Conservation (phyloP, 768 basidiomycete genomes). For the Sporobolomyces phaffii region DNA sequence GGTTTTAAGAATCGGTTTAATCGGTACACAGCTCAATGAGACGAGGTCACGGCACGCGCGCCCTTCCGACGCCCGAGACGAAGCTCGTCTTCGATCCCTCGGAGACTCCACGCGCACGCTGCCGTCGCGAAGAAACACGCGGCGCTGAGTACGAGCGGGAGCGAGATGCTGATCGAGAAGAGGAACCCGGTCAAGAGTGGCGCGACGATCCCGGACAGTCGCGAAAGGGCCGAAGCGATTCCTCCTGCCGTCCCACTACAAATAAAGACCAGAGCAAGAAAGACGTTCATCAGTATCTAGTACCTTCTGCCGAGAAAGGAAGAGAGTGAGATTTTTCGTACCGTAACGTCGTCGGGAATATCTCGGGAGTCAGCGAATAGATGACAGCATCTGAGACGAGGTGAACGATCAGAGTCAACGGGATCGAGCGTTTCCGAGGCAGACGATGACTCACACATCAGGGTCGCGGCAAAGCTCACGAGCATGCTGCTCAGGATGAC, state of each 20-base stretch:
- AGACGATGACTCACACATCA: slow-evolving; percentile 45
- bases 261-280: neutral
- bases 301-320: neutral
- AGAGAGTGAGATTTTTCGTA: slow-evolving; percentile 38
- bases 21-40: too few species aligned
- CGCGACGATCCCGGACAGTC: slow-evolving; percentile 53
- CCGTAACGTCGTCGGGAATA: slow-evolving; percentile 60
- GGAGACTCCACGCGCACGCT: slow-evolving; percentile 24
- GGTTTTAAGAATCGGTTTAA: too few species aligned
- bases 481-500: slow-evolving; percentile 64
- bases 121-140: slow-evolving; percentile 36
- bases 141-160: slow-evolving; percentile 36
- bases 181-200: slow-evolving; percentile 41
- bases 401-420: slow-evolving; percentile 48
- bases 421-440: neutral
- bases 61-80: too few species aligned
- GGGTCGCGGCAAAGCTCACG: slow-evolving; percentile 69
- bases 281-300: neutral
- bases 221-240: slow-evolving; percentile 74
- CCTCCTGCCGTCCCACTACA: slow-evolving; percentile 83
- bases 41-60: too few species aligned
- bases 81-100: slow-evolving; percentile 2
- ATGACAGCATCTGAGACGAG: slow-evolving; percentile 29
- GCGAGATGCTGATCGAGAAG: slow-evolving; percentile 22
- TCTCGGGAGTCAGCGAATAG: slow-evolving; percentile 70